phyloP scores from a whole-genome alignment of 2,329 filamentous ascomycete species.

The Acarospora socialis region DNA sequence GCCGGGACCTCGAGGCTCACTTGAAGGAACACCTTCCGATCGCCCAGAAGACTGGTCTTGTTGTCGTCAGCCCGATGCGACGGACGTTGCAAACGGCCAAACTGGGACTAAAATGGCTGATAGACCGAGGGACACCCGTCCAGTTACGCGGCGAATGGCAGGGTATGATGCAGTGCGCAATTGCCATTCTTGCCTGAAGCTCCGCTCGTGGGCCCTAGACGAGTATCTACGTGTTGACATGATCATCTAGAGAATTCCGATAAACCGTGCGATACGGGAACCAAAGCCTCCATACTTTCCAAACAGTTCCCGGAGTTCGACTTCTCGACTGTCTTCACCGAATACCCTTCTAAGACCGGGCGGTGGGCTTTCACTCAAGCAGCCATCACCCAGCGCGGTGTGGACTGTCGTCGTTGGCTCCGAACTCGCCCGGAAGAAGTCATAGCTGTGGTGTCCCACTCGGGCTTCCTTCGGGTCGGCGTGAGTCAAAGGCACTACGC shows the following conservation, averaged over 20 bases:
- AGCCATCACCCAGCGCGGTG: slow-evolving; percentile 2
- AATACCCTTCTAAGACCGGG: slow-evolving; percentile 5
- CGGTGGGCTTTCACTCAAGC: slow-evolving; percentile 3
- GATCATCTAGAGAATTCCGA: slow-evolving; percentile 25
- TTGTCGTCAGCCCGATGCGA: slow-evolving; percentile 6
- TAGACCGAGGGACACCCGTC: slow-evolving; percentile 4
- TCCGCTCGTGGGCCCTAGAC: no score
- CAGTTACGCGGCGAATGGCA: slow-evolving; percentile 5
- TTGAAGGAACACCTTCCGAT: slow-evolving; percentile 23
- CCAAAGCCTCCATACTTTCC: neutral
- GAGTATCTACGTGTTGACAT: no score
- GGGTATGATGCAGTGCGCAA: no score
- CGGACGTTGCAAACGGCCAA: slow-evolving; percentile 6
- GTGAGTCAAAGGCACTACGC: slow-evolving; percentile 4
- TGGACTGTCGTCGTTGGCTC: slow-evolving; percentile 4
- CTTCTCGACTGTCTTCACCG: slow-evolving; percentile 4
- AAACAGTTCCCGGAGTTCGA: slow-evolving; percentile 5
- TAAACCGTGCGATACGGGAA: slow-evolving; percentile 8
- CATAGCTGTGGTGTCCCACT: slow-evolving; percentile 8
- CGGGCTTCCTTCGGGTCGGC: slow-evolving; percentile 6
- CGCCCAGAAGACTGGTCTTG: slow-evolving; percentile 12
- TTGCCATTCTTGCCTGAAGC: no score
- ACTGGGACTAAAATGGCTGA: slow-evolving; percentile 4
- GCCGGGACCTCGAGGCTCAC: slow-evolving; percentile 24
- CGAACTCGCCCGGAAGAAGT: slow-evolving; percentile 6